phyloP scores from a whole-genome alignment of 2,329 filamentous ascomycete species.

The Knoxdaviesia proteae region DNA sequence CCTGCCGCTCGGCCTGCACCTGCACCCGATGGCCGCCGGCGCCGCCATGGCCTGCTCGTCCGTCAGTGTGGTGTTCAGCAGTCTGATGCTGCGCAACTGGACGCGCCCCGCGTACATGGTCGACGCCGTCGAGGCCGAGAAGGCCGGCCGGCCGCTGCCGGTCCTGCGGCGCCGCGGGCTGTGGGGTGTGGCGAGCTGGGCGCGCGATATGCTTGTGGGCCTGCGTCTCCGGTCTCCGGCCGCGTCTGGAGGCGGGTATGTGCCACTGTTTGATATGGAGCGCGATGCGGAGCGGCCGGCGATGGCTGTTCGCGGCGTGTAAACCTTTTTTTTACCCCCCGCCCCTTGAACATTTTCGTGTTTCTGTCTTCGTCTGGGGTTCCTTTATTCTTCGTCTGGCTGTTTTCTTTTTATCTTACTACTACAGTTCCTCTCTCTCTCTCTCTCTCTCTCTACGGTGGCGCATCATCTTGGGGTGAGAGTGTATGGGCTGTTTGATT shows the following conservation, averaged over 20 bases:
- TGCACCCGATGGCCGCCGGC: slow-evolving; percentile 87
- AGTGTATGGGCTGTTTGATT: too few species aligned
- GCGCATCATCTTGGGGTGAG: neutral
- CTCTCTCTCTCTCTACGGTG: neutral
- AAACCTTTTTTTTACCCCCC: too few species aligned
- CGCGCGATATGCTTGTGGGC: slow-evolving; percentile 17
- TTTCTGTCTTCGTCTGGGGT: neutral
- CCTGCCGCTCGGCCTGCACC: slow-evolving; percentile 65
- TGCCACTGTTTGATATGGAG: slow-evolving; percentile 34
- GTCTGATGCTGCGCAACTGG: slow-evolving; percentile 74
- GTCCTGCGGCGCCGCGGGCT: slow-evolving; percentile 8
- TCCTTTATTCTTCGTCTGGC: neutral
- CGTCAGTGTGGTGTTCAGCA: slow-evolving; percentile 74
- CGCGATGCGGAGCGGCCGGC: slow-evolving; percentile 3
- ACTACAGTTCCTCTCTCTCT: neutral
- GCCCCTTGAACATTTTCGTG: neutral
- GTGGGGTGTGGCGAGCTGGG: slow-evolving; percentile 18
- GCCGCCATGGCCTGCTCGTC: slow-evolving; percentile 84
- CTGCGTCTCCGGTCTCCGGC: neutral
- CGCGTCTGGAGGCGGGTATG: slow-evolving; percentile 29
- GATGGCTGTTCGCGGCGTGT: neutral
- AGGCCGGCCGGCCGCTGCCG: slow-evolving; percentile 22
- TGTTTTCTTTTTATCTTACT: neutral
- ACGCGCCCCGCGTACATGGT: slow-evolving; percentile 72
- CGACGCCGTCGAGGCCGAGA: slow-evolving; percentile 34